A percentile compares a stretch with the other conserved stretches of the same genome.
Conservation (phyloP, 768 basidiomycete genomes). For the Sporobolomyces phaffii region DNA sequence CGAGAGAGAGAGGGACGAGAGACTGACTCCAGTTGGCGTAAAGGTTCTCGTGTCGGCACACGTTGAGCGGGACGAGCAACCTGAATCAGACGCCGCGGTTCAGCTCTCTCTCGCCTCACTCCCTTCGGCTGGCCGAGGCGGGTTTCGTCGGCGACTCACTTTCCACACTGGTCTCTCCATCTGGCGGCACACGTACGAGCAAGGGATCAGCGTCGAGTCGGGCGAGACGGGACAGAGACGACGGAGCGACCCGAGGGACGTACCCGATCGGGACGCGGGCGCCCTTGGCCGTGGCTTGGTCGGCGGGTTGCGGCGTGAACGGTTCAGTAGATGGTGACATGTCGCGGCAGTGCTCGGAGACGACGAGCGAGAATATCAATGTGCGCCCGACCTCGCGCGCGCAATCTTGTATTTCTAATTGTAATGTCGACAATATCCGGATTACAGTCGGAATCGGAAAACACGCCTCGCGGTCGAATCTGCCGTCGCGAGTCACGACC, state of each 20-base stretch:
- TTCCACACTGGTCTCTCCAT: slow-evolving; percentile 37
- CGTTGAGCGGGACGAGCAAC: slow-evolving; percentile 41
- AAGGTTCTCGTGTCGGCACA: slow-evolving; percentile 42
- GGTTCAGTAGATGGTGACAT: slow-evolving; percentile 28
- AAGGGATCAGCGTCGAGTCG: too few species aligned
- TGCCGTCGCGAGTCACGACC: too few species aligned
- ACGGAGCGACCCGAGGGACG: not conserved
- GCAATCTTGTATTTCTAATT: too few species aligned
- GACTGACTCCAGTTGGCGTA: slow-evolving; percentile 43
- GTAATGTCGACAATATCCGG: too few species aligned
- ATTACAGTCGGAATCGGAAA: too few species aligned
- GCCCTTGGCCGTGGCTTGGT: slow-evolving; percentile 5
- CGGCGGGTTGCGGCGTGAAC: slow-evolving; percentile 27
- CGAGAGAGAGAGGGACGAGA: not conserved
- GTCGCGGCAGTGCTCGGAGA: not conserved
- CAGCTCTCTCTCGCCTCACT: too few species aligned
- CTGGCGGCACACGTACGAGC: not conserved
- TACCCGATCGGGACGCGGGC: slow-evolving; percentile 36
- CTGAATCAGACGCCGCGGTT: too few species aligned
- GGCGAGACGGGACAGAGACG: not conserved
- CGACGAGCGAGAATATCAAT: not conserved
- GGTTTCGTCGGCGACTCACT: slow-evolving; percentile 20
- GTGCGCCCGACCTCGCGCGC: too few species aligned
- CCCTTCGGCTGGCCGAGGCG: too few species aligned
- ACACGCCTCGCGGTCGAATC: too few species aligned